phyloP scores from a whole-genome alignment of 768 basidiomycete species.

The Astraeus odoratus region DNA sequence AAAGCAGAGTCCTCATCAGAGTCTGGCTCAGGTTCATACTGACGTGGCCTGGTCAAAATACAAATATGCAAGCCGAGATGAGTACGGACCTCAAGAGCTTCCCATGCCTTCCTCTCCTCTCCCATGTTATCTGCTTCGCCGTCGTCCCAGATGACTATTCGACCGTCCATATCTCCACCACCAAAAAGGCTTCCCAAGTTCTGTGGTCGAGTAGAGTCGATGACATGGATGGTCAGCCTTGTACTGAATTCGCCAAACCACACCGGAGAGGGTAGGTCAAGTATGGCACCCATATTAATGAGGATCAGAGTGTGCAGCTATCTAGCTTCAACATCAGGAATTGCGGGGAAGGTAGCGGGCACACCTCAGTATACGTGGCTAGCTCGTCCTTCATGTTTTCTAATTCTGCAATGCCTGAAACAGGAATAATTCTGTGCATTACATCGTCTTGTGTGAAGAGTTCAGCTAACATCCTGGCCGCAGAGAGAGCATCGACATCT shows the following conservation, averaged over 20 bases:
- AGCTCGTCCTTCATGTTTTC: conserved; percentile 61
- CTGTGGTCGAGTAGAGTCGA: conserved; percentile 89
- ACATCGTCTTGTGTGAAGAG: conserved; percentile 93
- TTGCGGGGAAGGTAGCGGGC: conserved; percentile 7
- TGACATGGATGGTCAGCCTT: conserved; percentile 75
- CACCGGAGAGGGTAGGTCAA: conserved; percentile 66
- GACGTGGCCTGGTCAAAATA: conserved; percentile 6
- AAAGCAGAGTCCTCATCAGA: conserved; percentile 54
- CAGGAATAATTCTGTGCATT: conserved; percentile 82
- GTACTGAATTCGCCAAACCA: conserved; percentile 72
- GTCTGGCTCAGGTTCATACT: conserved; percentile 77
- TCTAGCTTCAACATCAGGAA: conserved; percentile 1
- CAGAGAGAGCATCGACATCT: conserved; percentile 89
- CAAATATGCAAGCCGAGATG: not conserved
- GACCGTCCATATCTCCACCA: conserved; percentile 55
- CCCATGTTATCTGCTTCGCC: conserved; percentile 66
- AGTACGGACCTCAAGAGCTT: conserved; percentile 66
- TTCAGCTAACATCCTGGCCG: conserved; percentile 81
- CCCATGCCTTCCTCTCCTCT: conserved; percentile 77
- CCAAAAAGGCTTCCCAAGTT: conserved; percentile 84
- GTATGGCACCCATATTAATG: conserved; percentile 85
- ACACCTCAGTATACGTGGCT: conserved; percentile 58
- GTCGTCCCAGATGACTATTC: conserved; percentile 91
- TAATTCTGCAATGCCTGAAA: conserved; percentile 78
- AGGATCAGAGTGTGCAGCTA: conserved; percentile 87